Percentiles rank a stretch among this genome's conserved stretches.
phyloP scores from a whole-genome alignment of 306 rosid species.

The Begonia loranthoides region DNA sequence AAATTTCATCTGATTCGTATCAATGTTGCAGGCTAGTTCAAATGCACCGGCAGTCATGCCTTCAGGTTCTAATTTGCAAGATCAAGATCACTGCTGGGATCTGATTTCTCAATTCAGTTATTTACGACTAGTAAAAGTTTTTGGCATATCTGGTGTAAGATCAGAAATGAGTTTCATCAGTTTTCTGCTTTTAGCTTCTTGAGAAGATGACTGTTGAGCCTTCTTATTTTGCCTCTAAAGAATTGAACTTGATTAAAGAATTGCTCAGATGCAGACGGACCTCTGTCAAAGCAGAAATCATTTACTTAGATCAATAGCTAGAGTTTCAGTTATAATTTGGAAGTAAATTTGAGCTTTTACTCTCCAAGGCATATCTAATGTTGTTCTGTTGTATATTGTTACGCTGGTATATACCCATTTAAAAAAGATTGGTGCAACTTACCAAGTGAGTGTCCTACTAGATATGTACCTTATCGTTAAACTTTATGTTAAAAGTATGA shows the following conservation, averaged over 20 bases:
- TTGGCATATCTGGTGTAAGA: constrained; percentile 24
- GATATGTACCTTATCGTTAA: no score
- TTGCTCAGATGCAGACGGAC: constrained; percentile 35
- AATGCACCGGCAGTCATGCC: constrained; percentile 14
- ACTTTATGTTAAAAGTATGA: no score
- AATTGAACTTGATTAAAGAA: constrained; percentile 25
- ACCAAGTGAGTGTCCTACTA: no score
- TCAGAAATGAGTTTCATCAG: constrained; percentile 38
- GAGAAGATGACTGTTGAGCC: constrained; percentile 47
- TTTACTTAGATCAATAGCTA: constrained; percentile 24
- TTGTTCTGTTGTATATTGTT: no score
- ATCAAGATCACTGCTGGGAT: constrained; percentile 7
- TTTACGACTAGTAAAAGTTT: constrained; percentile 30
- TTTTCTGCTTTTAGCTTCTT: constrained; percentile 33
- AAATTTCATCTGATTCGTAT: not conserved
- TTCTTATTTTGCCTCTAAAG: constrained; percentile 7
- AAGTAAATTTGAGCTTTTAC: no score
- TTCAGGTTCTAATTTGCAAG: constrained; percentile 7
- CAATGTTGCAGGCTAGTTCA: constrained; percentile 24
- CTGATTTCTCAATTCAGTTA: constrained; percentile 15
- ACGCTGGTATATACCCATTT: no score
- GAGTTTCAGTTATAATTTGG: not conserved
- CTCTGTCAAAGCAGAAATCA: constrained; percentile 37
- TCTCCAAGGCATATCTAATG: no score
- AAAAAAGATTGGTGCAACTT: no score